These are phyloP conservation scores for Kickxella alabastrina DNA, from an alignment of 192 early-diverging fungal species.

Conservation along the genomic window DNA sequence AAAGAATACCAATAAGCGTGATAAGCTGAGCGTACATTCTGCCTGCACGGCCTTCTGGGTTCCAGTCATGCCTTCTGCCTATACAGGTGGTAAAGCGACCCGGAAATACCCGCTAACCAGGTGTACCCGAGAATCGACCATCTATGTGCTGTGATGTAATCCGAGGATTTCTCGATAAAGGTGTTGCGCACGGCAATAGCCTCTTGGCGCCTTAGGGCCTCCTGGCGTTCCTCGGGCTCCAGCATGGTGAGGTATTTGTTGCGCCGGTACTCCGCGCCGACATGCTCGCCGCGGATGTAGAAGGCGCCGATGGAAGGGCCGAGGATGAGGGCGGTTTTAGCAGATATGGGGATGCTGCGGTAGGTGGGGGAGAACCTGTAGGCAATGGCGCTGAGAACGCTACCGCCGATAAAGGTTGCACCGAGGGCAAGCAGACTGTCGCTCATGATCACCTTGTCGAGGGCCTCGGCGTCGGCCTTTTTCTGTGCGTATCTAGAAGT, in stretches of 20 bases:
- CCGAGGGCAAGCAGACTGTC: conserved; percentile 43
- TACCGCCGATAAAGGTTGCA: conserved; percentile 19
- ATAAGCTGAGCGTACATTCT: conserved; percentile 68
- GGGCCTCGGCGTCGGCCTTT: conserved; percentile 22
- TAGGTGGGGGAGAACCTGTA: conserved; percentile 30
- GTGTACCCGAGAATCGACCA: conserved; percentile 52
- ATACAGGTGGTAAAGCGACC: conserved; percentile 33
- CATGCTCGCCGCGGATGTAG: conserved; percentile 49
- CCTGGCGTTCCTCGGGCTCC: conserved; percentile 25
- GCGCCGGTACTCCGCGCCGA: conserved; percentile 33
- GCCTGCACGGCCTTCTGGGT: conserved; percentile 69
- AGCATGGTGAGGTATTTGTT: conserved; percentile 25
- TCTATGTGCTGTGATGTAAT: conserved; percentile 38
- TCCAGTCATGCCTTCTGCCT: conserved; percentile 51
- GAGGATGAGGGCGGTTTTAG: conserved; percentile 47
- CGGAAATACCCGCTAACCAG: conserved; percentile 48
- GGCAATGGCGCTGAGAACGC: conserved; percentile 25
- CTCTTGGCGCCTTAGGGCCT: conserved; percentile 1
- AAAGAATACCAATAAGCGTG: conserved; percentile 60
- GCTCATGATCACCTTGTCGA: conserved; percentile 25
- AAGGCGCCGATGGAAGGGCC: conserved; percentile 44
- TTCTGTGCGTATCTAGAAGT: conserved; percentile 14
- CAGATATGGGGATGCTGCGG: conserved; percentile 41
- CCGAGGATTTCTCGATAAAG: conserved; percentile 11
- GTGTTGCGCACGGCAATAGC: conserved; percentile 9